Percentiles rank a stretch among this genome's conserved stretches.
Conservation (phyloP, 495 filamentous ascomycete species). For the Peziza echinospora region DNA sequence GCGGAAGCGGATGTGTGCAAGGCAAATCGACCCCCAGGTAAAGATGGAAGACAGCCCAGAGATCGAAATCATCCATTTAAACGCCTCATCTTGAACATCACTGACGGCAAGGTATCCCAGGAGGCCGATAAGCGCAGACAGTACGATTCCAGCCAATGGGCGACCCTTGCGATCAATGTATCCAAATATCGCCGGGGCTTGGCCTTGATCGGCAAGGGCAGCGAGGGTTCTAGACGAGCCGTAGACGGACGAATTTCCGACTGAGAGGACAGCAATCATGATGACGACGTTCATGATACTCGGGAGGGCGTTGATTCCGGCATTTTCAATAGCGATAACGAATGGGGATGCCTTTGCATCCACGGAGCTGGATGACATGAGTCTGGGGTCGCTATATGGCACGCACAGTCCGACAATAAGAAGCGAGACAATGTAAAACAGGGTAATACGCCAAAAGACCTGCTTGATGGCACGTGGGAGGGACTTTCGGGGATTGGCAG, state of each 20-base stretch:
- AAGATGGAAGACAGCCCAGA: constrained; percentile 77
- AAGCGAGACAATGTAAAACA: constrained; percentile 66
- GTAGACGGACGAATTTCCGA: constrained; percentile 73
- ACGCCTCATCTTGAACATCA: constrained; percentile 37
- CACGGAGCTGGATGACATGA: constrained; percentile 33
- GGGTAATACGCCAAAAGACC: constrained; percentile 84
- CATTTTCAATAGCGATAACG: constrained; percentile 67
- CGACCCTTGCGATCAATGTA: constrained; percentile 75
- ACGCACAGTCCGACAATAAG: constrained; percentile 54
- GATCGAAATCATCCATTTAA: constrained; percentile 75
- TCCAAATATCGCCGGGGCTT: constrained; percentile 51
- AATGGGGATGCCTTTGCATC: constrained; percentile 68
- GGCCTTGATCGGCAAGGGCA: constrained; percentile 65
- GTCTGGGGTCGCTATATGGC: constrained; percentile 38
- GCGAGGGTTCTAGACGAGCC: constrained; percentile 71
- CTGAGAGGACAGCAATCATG: constrained; percentile 66
- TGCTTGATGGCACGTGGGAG: constrained; percentile 76
- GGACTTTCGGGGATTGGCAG: constrained; percentile 65
- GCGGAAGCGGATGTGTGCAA: constrained; percentile 83
- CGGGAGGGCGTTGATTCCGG: constrained; percentile 50
- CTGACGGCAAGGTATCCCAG: constrained; percentile 62
- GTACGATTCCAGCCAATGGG: constrained; percentile 47
- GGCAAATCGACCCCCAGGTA: constrained; percentile 81
- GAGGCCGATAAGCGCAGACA: constrained; percentile 50
- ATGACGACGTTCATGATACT: constrained; percentile 84